A percentile compares a stretch with the other conserved stretches of the same genome.
Conservation (phyloP, 2,329 filamentous ascomycete species). For the Aspergillus fumigatiaffinis region DNA sequence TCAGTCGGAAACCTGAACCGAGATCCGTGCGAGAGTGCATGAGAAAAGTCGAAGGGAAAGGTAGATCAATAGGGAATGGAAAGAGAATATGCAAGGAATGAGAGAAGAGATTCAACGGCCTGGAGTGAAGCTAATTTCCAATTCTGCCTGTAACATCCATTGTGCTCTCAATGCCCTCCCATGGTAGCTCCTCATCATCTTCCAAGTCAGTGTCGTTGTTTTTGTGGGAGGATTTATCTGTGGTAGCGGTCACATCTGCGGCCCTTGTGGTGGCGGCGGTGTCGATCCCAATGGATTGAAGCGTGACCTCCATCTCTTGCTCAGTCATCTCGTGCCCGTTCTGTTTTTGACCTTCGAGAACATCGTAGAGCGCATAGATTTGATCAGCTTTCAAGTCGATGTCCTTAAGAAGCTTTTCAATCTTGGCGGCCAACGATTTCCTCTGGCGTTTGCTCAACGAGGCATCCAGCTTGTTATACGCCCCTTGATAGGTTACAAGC, state of each 20-base stretch:
- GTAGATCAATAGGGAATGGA: not conserved
- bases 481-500: slow-evolving; percentile 57
- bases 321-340: slow-evolving; percentile 60
- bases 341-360: slow-evolving; percentile 73
- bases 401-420: slow-evolving; percentile 58
- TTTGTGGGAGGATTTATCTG: slow-evolving; percentile 24
- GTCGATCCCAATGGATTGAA: slow-evolving; percentile 45
- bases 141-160: slow-evolving; percentile 33
- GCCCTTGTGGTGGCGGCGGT: slow-evolving; percentile 7
- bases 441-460: slow-evolving; percentile 63
- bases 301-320: slow-evolving; percentile 61
- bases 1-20: slow-evolving; percentile 15
- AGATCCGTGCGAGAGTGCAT: not conserved
- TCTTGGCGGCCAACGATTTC: slow-evolving; percentile 56
- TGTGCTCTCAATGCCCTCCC: slow-evolving; percentile 43
- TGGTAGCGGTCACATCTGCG: slow-evolving; percentile 26
- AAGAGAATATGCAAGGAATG: not conserved
- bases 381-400: slow-evolving; percentile 73
- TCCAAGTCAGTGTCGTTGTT: slow-evolving; percentile 20
- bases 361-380: slow-evolving; percentile 79
- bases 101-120: not conserved
- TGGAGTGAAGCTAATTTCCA: slow-evolving; percentile 8
- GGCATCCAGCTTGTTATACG: slow-evolving; percentile 65
- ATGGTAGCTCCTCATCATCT: slow-evolving; percentile 38
- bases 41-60: not conserved